Conservation (phyloP, 768 basidiomycete species). For the Russula emetica region DNA sequence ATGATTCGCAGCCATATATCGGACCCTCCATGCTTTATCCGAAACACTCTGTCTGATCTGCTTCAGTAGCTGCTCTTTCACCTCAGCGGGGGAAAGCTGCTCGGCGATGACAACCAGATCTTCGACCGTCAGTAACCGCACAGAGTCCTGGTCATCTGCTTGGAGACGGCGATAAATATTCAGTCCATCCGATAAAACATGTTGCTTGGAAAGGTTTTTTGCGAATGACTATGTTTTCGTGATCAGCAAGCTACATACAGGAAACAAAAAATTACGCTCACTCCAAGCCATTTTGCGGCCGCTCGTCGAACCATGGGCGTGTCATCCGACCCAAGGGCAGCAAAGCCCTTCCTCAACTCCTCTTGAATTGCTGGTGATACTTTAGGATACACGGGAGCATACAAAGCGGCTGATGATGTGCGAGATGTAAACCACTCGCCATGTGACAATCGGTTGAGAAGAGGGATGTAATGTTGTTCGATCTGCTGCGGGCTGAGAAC, state of each 20-base stretch:
- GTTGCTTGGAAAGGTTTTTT: constrained; percentile 70
- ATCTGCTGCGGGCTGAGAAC: constrained; percentile 74
- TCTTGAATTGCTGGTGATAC: constrained; percentile 71
- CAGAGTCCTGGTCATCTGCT: constrained; percentile 96
- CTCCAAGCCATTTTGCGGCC: constrained; percentile 93
- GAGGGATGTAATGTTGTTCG: constrained; percentile 87
- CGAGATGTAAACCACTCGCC: constrained; percentile 99
- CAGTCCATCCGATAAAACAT: constrained; percentile 82
- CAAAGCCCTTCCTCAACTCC: constrained; percentile 82
- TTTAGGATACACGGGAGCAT: constrained; percentile 82
- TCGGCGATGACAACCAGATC: constrained; percentile 91
- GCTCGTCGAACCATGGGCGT: constrained; percentile 98
- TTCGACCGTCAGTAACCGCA: constrained; percentile 90
- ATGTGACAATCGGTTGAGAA: constrained; percentile 79
- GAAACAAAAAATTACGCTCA: constrained; percentile 42
- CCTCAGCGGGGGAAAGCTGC: constrained; percentile 79
- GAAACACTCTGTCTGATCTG: constrained; percentile 84
- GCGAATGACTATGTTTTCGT: constrained; percentile 57
- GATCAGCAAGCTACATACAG: constrained; percentile 6
- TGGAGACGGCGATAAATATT: constrained; percentile 92
- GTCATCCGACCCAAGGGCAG: constrained; percentile 82
- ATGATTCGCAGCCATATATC: constrained; percentile 97
- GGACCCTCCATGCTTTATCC: constrained; percentile 98
- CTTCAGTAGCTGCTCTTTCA: constrained; percentile 83
- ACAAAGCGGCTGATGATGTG: constrained; percentile 92